phyloP scores from a whole-genome alignment of 495 filamentous ascomycete genomes.

The Lasiosphaeria miniovina region DNA sequence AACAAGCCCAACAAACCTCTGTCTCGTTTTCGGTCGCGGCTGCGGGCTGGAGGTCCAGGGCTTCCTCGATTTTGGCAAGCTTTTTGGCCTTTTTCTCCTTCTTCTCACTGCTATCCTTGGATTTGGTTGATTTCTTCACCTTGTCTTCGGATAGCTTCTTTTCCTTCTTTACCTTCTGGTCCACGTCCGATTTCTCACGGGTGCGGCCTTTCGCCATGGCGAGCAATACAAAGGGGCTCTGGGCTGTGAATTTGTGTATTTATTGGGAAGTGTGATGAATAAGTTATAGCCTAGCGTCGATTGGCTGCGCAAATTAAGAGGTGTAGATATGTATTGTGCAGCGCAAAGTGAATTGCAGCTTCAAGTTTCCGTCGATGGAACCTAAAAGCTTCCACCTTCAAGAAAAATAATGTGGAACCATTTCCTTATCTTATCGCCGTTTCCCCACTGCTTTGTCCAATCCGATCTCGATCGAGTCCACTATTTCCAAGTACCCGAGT shows the following conservation, averaged over 20 bases:
- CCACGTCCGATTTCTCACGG: neutral
- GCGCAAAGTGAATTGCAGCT: neutral
- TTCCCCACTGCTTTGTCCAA: neutral
- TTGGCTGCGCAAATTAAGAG: too few species aligned
- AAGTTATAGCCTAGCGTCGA: too few species aligned
- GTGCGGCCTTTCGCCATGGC: constrained; percentile 15
- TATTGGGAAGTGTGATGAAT: too few species aligned
- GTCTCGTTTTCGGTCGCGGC: neutral
- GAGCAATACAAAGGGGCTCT: neutral
- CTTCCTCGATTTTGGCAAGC: constrained; percentile 3
- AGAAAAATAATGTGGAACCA: neutral
- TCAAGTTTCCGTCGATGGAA: neutral
- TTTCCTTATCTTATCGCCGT: neutral
- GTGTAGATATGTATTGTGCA: too few species aligned
- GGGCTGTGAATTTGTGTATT: too few species aligned
- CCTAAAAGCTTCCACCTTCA: neutral
- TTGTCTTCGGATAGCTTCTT: constrained; percentile 11
- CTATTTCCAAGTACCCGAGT: neutral
- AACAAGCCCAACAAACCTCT: neutral
- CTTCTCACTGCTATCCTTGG: constrained; percentile 10
- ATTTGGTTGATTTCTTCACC: constrained; percentile 11
- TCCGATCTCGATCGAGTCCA: neutral
- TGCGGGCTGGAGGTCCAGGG: neutral
- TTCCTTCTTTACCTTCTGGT: constrained; percentile 8
- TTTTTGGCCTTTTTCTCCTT: constrained; percentile 12